phyloP scores from a whole-genome alignment of 2,329 filamentous ascomycete species.

The Hymenoscyphus fructigenus region DNA sequence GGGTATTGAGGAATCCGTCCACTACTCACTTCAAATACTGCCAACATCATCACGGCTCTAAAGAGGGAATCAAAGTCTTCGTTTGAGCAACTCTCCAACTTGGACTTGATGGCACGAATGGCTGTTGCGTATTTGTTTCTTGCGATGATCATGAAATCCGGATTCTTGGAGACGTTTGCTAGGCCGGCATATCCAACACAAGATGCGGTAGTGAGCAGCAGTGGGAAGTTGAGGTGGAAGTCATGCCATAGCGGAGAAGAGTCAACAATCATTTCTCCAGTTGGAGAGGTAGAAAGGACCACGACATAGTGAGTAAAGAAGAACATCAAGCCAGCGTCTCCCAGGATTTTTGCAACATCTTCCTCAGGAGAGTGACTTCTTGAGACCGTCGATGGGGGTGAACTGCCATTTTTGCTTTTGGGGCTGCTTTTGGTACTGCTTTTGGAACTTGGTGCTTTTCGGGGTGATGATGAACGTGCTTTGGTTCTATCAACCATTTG shows the following conservation, averaged over 20 bases:
- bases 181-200: constrained; percentile 54
- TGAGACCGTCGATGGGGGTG: not conserved
- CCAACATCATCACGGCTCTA: constrained; percentile 52
- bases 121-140: constrained; percentile 51
- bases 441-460: not conserved
- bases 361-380: not conserved
- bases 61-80: constrained; percentile 51
- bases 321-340: constrained; percentile 26
- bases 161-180: constrained; percentile 40
- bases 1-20: not conserved
- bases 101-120: constrained; percentile 47
- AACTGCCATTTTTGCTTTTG: not conserved
- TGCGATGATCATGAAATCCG: constrained; percentile 46
- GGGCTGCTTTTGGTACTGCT: not conserved
- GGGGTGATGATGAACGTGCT: not conserved
- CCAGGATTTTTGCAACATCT: not conserved
- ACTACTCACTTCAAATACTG: constrained; percentile 46
- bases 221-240: constrained; percentile 39
- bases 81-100: constrained; percentile 44
- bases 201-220: constrained; percentile 49
- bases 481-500: not conserved
- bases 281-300: constrained; percentile 5
- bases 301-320: constrained; percentile 29
- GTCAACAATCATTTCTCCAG: constrained; percentile 28
- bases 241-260: constrained; percentile 16